Base-by-base conservation (phyloP, 139 green algal species). In the Haematococcus lacustris region DNA sequence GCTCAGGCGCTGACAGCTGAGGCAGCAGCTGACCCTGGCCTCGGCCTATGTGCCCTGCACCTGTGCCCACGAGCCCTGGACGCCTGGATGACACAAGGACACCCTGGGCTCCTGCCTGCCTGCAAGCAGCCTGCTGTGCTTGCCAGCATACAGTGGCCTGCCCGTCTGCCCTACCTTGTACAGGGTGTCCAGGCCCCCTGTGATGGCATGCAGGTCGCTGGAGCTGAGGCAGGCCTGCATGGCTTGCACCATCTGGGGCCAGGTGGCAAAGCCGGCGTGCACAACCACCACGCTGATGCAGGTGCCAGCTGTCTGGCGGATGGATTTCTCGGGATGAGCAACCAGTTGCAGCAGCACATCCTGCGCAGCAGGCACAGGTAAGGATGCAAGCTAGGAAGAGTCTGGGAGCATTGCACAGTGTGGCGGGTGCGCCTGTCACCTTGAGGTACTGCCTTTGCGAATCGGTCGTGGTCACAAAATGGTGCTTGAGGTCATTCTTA, bases 401-500 rank as follows among this genome's bases (percentile, higher is more conserved):
- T 30, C 32, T 53, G 59, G n/a, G n/a, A 41, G 35, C 50, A 51
- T 2, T 0, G 9, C 71, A 65, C 32, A 38, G 26, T 60, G 35
- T 6, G 39, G 35, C 21, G 51, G n/a, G 33, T 21, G 66, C 26
- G 4, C 25, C 26, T 5, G 72, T 0, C 53, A 91, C 82, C 85
- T 93, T 94, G 81, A 98, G 92, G 80, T 91, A 96, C 3, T 75
- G 60, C 68, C 82, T 78, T 35, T 88, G 88, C 33, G 86, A 76
- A 25, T 81, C 74, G 3, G 69, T 65, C 1, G 89, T 78, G n/a
- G 39, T 71, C 30, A 66, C 73, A 67, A 85, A 95, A 50, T 89
- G 81, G 32, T 80, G 63, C 57, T 88, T 87, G 3, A 98, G 70
- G 72, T 96, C 96, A 86, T 98, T 98, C 78, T 98, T 98, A 38